Evolutionary conservation across 257 asterid species (phyloP), one percentile per base, ranked within the genome.

Genomic region (Verbena officinalis): DNA sequence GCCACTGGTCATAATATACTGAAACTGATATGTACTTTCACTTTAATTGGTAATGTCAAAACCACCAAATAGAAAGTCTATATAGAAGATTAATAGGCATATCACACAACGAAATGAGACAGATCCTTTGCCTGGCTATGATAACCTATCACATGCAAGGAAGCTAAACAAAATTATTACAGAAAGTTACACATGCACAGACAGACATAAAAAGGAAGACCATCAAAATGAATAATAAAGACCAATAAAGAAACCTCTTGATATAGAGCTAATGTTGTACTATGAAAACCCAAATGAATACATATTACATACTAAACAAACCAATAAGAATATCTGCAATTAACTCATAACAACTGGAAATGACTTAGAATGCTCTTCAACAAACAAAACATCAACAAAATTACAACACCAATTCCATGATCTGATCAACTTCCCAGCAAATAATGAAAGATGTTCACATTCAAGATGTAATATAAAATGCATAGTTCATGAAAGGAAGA

Each of bases 301-400:
- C n/a, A n/a, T n/a, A n/a, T n/a, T n/a, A n/a, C 33, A n/a, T 38
- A 63, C 36, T 20, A 45, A 38, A 55, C 60, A 74, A 64, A 69
- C 38, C 60, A 39, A 39, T 10, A 38, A 27, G 61, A 30, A 55
- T 8, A 59, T 60, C 14, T 66, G 31, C 59, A 40, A 17, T 55
- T 50, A 70, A 76, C 62, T 33, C 65, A 51, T 45, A 44, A 13
- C 63, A 65, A 54, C 44, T 31, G 19, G 53, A 69, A 73, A 34
- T 65, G 46, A 22, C 52, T 44, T 30, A 53, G 43, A 44, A 55
- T 66, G 58, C 49, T 39, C 36, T 21, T n/a, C 30, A 46, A 20
- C 3, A 20, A 62, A 67, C 23, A 43, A 57, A 50, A 57, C 23
- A 39, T 59, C 51, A 36, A 49, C 42, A 21, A 22, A 66, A 57